phyloP scores from a whole-genome alignment of 208 protist genomes.

The Strigomonas culicis region DNA sequence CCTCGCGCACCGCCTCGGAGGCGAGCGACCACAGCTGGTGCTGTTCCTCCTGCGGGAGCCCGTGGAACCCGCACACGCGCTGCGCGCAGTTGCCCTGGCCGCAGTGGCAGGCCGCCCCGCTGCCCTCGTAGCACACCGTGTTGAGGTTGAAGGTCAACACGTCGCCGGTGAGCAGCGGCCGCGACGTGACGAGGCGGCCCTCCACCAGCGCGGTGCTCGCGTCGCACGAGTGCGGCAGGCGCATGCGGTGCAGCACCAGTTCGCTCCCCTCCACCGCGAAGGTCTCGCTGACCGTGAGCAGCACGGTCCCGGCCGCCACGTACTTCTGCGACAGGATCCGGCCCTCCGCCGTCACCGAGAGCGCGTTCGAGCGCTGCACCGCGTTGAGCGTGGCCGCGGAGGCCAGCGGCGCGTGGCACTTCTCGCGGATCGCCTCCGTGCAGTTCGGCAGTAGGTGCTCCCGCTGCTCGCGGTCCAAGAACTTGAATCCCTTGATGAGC shows the following conservation, averaged over 20 bases:
- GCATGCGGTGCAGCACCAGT: slow-evolving; percentile 44
- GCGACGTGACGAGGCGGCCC: slow-evolving; percentile 44
- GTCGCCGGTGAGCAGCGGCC: slow-evolving; percentile 52
- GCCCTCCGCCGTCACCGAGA: slow-evolving; percentile 35
- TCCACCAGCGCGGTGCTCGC: slow-evolving; percentile 69
- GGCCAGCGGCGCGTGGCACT: slow-evolving; percentile 42
- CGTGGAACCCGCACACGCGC: slow-evolving; percentile 43
- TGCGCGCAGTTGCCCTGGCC: slow-evolving; percentile 29
- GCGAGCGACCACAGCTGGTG: slow-evolving; percentile 38
- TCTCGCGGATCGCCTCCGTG: slow-evolving; percentile 66
- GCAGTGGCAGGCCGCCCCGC: slow-evolving; percentile 39
- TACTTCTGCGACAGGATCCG: slow-evolving; percentile 46
- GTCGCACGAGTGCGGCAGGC: slow-evolving; percentile 69
- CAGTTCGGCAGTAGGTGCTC: slow-evolving; percentile 57
- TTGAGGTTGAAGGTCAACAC: slow-evolving; percentile 68
- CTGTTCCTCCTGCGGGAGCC: slow-evolving; percentile 29
- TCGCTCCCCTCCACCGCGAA: slow-evolving; percentile 28
- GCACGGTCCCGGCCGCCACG: slow-evolving; percentile 54
- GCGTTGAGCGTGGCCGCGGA: slow-evolving; percentile 24
- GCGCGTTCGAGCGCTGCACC: slow-evolving; percentile 21
- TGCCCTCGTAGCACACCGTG: slow-evolving; percentile 43
- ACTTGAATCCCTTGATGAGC: slow-evolving; percentile 75
- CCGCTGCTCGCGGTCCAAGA: slow-evolving; percentile 68
- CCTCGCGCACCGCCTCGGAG: slow-evolving; percentile 30
- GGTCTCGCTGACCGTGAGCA: slow-evolving; percentile 30